Base-by-base conservation (phyloP, 805 yeast species). In the Dipodascus albidus region DNA sequence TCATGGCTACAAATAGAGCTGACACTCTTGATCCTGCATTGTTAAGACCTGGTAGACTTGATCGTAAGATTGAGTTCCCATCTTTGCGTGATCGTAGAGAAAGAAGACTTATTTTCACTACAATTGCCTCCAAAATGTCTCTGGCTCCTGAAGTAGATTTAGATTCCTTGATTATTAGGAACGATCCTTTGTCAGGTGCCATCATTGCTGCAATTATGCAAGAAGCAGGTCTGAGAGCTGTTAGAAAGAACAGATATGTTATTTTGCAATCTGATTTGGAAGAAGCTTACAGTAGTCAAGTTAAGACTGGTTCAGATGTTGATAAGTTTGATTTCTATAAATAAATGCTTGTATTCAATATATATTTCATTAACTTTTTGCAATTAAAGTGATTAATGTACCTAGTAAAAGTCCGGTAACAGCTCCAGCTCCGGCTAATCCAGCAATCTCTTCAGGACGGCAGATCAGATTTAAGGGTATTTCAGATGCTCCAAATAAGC, bases 1-100 rank as follows among this genome's bases (percentile, higher is more conserved):
- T 93, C 59, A 93, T 93, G 99, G 99, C 99, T 47, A 93, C 99
- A 11, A 93, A 93, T 72, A 85, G 99, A 74, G 96, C 96, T n/a
- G 99, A 93, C 67, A 93, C 99, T 1, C 79, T 93, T 62, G 99
- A 93, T 71, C 99, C 99, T 2, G 99, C 99, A 11, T 76, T 93
- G 61, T 80, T 93, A 69, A 86, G 99, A 74, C 97, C 99, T 19
- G 99, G 99, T 60, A 86, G 99, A 74, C 78, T 93, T 68, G 99
- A 93, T 71, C 81, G 99, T 70, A 95, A 95, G 71, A 95, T 93
- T 62, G 99, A 93, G 71, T 95, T 93, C 71, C 99, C 99, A 51
- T 82, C 88, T 20, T 76, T 93, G 69, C 86, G 95, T 65, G 99
- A 93, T 68, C 83, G 99, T 73, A 85, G 99, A 73, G 99, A 93